phyloP scores from a whole-genome alignment of 176 grass and related monocot genomes.

The Raddia distichophylla region DNA sequence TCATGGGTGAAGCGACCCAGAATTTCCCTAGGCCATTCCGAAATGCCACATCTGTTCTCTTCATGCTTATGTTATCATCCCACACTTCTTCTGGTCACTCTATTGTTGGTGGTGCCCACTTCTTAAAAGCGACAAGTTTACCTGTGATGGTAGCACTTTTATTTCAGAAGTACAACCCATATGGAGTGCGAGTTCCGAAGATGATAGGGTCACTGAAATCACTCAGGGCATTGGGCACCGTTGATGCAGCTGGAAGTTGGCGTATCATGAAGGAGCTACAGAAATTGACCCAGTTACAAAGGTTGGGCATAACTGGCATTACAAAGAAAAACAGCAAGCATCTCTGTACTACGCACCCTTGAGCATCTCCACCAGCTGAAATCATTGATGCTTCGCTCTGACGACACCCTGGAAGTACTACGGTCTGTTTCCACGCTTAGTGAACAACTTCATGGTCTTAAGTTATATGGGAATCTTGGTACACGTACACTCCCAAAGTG shows the following conservation, averaged over 20 bases:
- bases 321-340: neutral
- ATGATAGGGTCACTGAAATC: neutral
- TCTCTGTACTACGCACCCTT: neutral
- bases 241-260: neutral
- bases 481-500: neutral
- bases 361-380: neutral
- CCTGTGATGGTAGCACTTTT: no score
- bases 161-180: neutral
- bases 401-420: neutral
- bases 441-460: neutral
- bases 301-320: neutral
- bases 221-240: neutral
- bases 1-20: neutral
- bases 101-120: no score
- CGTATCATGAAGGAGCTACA: constrained; percentile 5
- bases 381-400: neutral
- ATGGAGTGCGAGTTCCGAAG: neutral
- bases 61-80: neutral
- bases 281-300: neutral
- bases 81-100: no score
- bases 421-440: neutral
- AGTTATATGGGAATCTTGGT: neutral
- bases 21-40: neutral
- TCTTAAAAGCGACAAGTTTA: no score
- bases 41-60: neutral